Percentiles rank a stretch among this genome's conserved stretches.
Conservation (phyloP, 495 filamentous ascomycete genomes). For the Apiosordaria backusii region DNA sequence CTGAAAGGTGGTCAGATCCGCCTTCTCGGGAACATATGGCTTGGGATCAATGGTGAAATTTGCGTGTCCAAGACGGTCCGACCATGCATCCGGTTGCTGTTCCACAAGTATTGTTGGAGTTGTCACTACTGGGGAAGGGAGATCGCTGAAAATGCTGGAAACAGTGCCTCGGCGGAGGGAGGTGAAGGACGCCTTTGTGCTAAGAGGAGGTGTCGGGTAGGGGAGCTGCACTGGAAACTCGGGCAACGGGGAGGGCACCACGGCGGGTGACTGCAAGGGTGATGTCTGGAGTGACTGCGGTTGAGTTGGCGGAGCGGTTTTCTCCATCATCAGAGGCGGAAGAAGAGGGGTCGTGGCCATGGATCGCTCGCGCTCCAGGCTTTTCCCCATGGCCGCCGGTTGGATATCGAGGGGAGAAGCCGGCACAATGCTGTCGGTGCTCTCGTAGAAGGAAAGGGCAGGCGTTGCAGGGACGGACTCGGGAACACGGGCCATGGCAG, state of each 20-base stretch:
- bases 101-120: slow-evolving; percentile 40
- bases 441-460: slow-evolving; percentile 62
- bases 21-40: slow-evolving; percentile 66
- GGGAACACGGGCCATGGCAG: slow-evolving; percentile 44
- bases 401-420: slow-evolving; percentile 54
- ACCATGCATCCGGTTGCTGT: slow-evolving; percentile 73
- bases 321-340: slow-evolving; percentile 69
- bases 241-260: slow-evolving; percentile 30
- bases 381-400: slow-evolving; percentile 49
- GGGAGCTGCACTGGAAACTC: slow-evolving; percentile 30
- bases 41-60: slow-evolving; percentile 86
- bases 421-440: slow-evolving; percentile 45
- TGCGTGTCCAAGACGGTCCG: slow-evolving; percentile 78
- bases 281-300: slow-evolving; percentile 56
- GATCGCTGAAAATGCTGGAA: slow-evolving; percentile 34
- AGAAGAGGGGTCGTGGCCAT: slow-evolving; percentile 77
- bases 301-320: slow-evolving; percentile 26
- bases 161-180: slow-evolving; percentile 59
- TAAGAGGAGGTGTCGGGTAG: slow-evolving; percentile 72
- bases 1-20: slow-evolving; percentile 57
- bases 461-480: slow-evolving; percentile 63
- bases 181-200: slow-evolving; percentile 70
- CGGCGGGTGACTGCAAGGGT: slow-evolving; percentile 78
- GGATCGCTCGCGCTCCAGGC: slow-evolving; percentile 55
- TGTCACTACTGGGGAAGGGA: slow-evolving; percentile 46